These are phyloP conservation scores for Striga hermonthica DNA, from an alignment of 305 asterid genomes.

Conservation along the genomic window DNA sequence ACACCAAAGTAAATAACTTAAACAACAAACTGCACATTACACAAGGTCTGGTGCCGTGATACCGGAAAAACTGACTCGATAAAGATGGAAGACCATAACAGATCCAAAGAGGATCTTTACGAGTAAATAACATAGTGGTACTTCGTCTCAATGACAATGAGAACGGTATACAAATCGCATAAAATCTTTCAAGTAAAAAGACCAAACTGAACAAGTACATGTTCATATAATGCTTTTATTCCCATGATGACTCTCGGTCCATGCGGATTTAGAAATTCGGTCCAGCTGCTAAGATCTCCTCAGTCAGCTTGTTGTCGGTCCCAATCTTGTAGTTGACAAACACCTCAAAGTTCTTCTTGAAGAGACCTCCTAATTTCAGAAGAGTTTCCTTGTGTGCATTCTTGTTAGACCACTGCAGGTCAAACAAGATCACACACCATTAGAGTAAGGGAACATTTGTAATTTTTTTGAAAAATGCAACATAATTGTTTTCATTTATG, in stretches of 20 bases:
- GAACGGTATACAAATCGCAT: not conserved
- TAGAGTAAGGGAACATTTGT: not conserved
- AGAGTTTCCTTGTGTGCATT: slow-evolving; percentile 63
- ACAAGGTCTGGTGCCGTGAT: no score
- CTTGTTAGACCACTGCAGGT: slow-evolving; percentile 69
- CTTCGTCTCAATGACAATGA: not conserved
- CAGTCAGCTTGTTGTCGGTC: slow-evolving; percentile 55
- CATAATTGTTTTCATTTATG: no score
- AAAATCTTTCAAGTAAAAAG: not conserved
- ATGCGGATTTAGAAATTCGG: slow-evolving; percentile 50
- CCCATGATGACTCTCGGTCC: not conserved
- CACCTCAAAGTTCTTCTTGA: slow-evolving; percentile 79
- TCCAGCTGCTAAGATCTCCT: slow-evolving; percentile 83
- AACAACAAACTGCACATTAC: no score
- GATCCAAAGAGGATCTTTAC: not conserved
- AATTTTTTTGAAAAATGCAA: not conserved
- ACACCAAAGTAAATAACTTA: no score
- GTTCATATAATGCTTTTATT: slow-evolving; percentile 7
- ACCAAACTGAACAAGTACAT: not conserved
- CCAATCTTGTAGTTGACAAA: slow-evolving; percentile 71
- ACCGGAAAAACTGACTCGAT: no score
- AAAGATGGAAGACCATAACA: not conserved
- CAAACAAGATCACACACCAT: slow-evolving; percentile 1
- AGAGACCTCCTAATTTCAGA: slow-evolving; percentile 71
- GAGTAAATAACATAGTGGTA: slow-evolving; percentile 13